Evolutionary conservation across 306 rosid species (phyloP).

Genomic region (Sicyos baderoa): DNA sequence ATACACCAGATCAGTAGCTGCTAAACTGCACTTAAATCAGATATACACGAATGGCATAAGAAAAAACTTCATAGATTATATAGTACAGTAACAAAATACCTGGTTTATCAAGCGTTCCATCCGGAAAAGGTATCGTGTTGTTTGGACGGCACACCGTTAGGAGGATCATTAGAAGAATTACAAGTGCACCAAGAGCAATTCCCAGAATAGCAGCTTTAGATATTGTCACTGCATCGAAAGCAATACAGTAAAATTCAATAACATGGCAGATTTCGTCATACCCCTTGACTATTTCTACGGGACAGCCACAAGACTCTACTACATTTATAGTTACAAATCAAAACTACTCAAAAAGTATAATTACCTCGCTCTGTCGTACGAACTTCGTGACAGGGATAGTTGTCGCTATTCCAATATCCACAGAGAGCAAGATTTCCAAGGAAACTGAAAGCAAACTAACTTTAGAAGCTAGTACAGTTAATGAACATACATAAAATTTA

Average conservation of each 20-base stretch:
- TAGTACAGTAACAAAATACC: constrained; percentile 31
- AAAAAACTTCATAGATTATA: background rate
- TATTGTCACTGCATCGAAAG: constrained; percentile 44
- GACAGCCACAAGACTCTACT: background rate
- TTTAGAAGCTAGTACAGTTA: background rate
- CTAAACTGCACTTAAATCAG: background rate
- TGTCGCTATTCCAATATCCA: constrained; percentile 62
- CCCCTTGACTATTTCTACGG: background rate
- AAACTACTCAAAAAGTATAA: background rate
- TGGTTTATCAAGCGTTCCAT: constrained; percentile 83
- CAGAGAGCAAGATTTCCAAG: constrained; percentile 84
- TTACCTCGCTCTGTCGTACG: constrained; percentile 65
- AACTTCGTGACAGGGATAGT: constrained; percentile 50
- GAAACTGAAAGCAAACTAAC: constrained; percentile 35
- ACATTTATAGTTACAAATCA: background rate
- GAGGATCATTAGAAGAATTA: constrained; percentile 82
- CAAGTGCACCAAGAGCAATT: constrained; percentile 90
- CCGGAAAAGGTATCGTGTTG: constrained; percentile 60
- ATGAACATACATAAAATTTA: background rate
- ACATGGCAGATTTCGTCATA: background rate
- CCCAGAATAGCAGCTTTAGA: constrained; percentile 93
- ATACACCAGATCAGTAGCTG: background rate
- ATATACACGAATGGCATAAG: background rate
- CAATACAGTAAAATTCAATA: background rate
- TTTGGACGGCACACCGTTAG: constrained; percentile 76